Percentiles rank a stretch among this genome's conserved stretches.
Evolutionary conservation across 306 rosid genomes (phyloP).

Genomic region (Casuarina cunninghamiana): DNA sequence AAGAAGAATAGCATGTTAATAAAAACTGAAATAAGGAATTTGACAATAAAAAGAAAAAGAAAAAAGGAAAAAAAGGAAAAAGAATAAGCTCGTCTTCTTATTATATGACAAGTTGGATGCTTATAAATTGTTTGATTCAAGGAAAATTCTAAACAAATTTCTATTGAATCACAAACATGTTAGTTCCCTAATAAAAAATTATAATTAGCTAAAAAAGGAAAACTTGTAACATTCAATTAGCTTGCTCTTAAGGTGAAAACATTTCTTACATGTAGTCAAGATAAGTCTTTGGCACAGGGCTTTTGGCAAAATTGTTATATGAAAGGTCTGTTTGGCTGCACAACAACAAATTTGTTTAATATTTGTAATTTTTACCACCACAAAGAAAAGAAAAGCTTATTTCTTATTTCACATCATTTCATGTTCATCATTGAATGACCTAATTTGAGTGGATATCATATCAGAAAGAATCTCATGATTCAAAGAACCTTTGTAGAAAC

Average conservation of each 20-base stretch:
- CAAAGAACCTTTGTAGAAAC: not conserved
- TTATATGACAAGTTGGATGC: not conserved
- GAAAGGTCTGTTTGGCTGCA: slow-evolving; percentile 27
- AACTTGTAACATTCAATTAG: not conserved
- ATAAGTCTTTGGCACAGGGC: not conserved
- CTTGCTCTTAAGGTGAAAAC: not conserved
- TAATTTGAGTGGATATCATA: not conserved
- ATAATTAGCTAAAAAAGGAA: not conserved
- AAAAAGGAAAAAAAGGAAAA: too few species aligned
- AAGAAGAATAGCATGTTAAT: not conserved
- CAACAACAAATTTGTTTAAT: not conserved
- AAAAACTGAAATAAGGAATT: not conserved
- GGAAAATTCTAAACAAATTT: slow-evolving; percentile 31
- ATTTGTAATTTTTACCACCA: too few species aligned
- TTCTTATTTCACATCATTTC: not conserved
- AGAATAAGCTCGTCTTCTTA: not conserved
- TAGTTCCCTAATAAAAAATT: not conserved
- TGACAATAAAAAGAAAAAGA: not conserved
- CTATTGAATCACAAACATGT: slow-evolving; percentile 5
- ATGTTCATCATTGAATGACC: not conserved
- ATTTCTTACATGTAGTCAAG: slow-evolving; percentile 17
- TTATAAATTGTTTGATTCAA: slow-evolving; percentile 15
- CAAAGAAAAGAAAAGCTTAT: too few species aligned
- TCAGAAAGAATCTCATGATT: not conserved
- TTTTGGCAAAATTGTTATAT: slow-evolving; percentile 27